phyloP scores from a whole-genome alignment of 2,329 filamentous ascomycete genomes.

The Aspergillus terreus region DNA sequence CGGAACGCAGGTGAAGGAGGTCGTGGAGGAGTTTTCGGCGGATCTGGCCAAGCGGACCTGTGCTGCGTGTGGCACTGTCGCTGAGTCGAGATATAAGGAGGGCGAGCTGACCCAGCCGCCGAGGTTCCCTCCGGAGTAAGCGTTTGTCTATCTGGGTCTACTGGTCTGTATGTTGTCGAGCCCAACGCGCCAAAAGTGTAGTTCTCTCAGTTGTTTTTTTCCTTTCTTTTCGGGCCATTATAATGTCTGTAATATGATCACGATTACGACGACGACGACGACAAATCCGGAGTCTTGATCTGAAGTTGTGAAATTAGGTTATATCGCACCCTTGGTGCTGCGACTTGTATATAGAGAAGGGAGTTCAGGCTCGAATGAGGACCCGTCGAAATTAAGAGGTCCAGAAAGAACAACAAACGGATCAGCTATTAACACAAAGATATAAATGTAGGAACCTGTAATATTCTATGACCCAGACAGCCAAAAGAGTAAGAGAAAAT shows the following conservation, averaged over 20 bases:
- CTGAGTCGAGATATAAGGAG: slow-evolving; percentile 49
- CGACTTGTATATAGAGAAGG: neutral
- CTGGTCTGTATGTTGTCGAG: neutral
- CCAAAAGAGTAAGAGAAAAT: slow-evolving; percentile 5
- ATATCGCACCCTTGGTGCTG: neutral
- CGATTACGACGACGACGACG: neutral
- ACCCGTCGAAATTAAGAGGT: too few relatives aligned
- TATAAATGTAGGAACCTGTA: neutral
- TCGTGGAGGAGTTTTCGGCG: slow-evolving; percentile 75
- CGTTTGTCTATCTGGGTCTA: neutral
- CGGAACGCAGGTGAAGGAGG: slow-evolving; percentile 90
- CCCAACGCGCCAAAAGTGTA: neutral
- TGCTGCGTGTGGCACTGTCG: slow-evolving; percentile 69
- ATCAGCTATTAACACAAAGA: neutral
- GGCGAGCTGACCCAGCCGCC: slow-evolving; percentile 44
- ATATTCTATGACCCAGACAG: neutral
- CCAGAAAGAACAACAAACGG: slow-evolving; percentile 5
- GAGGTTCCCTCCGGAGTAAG: slow-evolving; percentile 29
- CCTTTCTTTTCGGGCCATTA: neutral
- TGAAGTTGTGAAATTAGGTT: neutral
- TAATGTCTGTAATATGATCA: neutral
- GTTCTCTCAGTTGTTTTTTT: too few relatives aligned
- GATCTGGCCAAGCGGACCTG: slow-evolving; percentile 71
- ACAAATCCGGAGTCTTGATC: too few relatives aligned
- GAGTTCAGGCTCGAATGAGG: neutral